A percentile compares a stretch with the other conserved stretches of the same genome.
phyloP scores from a whole-genome alignment of 2,329 filamentous ascomycete species.

The Exophiala sideris region DNA sequence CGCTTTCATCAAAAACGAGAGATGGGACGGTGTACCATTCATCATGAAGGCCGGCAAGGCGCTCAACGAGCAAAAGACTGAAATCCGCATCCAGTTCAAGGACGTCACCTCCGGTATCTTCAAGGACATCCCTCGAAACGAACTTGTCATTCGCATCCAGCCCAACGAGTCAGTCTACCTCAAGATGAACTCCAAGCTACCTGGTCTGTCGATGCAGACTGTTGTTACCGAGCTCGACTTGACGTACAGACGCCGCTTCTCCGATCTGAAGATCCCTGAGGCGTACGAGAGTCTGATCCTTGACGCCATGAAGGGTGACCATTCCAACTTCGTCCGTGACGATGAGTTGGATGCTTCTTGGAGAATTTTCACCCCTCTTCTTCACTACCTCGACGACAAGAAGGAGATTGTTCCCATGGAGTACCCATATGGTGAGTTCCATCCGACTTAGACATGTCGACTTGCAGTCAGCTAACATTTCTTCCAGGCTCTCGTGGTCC shows the following conservation, averaged over 20 bases:
- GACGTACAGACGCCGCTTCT: conserved; percentile 97
- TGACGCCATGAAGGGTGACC: conserved; percentile 96
- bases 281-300: conserved; percentile 97
- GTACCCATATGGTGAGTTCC: conserved; percentile 86
- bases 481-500: conserved; percentile 84
- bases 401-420: conserved; percentile 99
- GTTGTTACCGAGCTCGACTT: conserved; percentile 97
- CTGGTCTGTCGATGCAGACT: conserved; percentile 98
- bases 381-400: conserved; percentile 98
- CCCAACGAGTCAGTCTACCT: conserved; percentile 99
- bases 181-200: conserved; percentile 99
- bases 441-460: neutral
- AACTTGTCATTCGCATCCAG: conserved; percentile 98
- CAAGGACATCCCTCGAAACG: conserved; percentile 98
- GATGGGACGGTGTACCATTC: conserved; percentile 98
- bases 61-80: conserved; percentile 98
- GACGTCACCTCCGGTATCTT: conserved; percentile 99
- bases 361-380: conserved; percentile 95
- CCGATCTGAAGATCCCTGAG: conserved; percentile 98
- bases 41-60: conserved; percentile 99
- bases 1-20: conserved; percentile 98
- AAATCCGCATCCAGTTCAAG: conserved; percentile 99
- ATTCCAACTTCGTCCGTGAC: conserved; percentile 98
- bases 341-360: conserved; percentile 96
- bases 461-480: neutral